phyloP scores from a whole-genome alignment of 768 basidiomycete species.

The Mycena sanguinolenta region DNA sequence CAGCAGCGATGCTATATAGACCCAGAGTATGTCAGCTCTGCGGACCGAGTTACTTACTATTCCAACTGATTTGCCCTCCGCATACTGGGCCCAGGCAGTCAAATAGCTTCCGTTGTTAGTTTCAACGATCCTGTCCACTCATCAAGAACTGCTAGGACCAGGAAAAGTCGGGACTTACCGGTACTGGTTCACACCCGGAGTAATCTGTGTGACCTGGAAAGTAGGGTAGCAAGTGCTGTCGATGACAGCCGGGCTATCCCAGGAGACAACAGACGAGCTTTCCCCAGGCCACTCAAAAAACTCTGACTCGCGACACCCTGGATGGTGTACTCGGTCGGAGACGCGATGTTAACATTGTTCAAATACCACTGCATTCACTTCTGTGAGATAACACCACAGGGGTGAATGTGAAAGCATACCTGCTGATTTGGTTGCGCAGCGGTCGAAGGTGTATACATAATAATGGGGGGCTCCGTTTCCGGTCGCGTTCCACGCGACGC shows the following conservation, averaged over 20 bases:
- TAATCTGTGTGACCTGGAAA: not conserved
- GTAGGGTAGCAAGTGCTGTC: constrained; percentile 5
- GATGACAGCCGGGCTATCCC: not conserved
- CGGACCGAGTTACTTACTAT: not conserved
- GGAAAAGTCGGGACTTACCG: constrained; percentile 2
- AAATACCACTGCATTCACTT: not conserved
- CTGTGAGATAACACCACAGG: not conserved
- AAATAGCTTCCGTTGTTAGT: constrained; percentile 2
- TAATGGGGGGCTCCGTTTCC: constrained; percentile 3
- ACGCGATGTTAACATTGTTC: constrained; percentile 7
- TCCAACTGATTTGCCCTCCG: constrained; percentile 4
- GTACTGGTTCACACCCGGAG: constrained; percentile 5
- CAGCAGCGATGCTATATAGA: no score
- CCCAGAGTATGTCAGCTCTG: not conserved
- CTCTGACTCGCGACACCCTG: not conserved
- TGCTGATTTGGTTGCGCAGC: not conserved
- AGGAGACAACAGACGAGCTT: not conserved
- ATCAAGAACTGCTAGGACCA: not conserved
- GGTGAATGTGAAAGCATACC: not conserved
- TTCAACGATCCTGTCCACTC: constrained; percentile 6
- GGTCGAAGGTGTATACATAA: not conserved
- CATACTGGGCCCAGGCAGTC: constrained; percentile 13
- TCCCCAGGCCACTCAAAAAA: constrained; percentile 9
- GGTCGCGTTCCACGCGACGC: not conserved
- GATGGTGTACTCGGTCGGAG: constrained; percentile 10